phyloP scores from a whole-genome alignment of 371 early-diverging fungal species.

The Zancudomyces culisetae region DNA sequence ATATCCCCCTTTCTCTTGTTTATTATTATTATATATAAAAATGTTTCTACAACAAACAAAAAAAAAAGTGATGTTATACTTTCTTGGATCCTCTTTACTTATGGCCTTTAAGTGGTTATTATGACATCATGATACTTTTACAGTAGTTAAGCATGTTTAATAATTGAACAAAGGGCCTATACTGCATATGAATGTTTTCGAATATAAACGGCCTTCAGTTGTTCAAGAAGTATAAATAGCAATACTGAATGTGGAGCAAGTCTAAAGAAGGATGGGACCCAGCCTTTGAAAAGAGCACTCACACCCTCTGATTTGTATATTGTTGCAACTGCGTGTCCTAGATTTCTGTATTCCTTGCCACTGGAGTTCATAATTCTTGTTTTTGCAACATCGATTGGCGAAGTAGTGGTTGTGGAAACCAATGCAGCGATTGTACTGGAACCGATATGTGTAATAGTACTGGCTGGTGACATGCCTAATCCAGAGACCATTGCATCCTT shows the following conservation, averaged over 20 bases:
- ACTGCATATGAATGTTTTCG: slow-evolving; percentile 6
- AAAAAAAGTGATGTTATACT: too few species aligned
- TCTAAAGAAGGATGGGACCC: slow-evolving; percentile 61
- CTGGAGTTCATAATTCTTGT: slow-evolving; percentile 67
- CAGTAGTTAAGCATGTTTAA: too few species aligned
- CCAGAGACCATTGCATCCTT: slow-evolving; percentile 39
- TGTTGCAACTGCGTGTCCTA: slow-evolving; percentile 30
- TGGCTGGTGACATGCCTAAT: slow-evolving; percentile 38
- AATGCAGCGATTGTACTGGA: slow-evolving; percentile 63
- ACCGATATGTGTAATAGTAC: slow-evolving; percentile 44
- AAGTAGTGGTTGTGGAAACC: slow-evolving; percentile 71
- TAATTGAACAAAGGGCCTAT: slow-evolving; percentile 9
- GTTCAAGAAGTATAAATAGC: slow-evolving; percentile 68
- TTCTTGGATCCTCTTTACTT: too few species aligned
- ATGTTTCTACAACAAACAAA: too few species aligned
- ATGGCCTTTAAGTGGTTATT: too few species aligned
- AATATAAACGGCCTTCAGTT: slow-evolving; percentile 31
- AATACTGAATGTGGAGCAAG: slow-evolving; percentile 75
- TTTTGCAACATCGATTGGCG: slow-evolving; percentile 78
- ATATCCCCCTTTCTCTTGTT: too few species aligned
- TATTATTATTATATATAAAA: too few species aligned
- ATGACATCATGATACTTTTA: too few species aligned
- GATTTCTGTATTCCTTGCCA: slow-evolving; percentile 12
- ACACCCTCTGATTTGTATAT: slow-evolving; percentile 53
- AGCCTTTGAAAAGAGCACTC: slow-evolving; percentile 68